Evolutionary conservation across 2,329 filamentous ascomycete species (phyloP), one percentile per base, ranked within the genome.

Genomic region (Fusarium foetens): DNA sequence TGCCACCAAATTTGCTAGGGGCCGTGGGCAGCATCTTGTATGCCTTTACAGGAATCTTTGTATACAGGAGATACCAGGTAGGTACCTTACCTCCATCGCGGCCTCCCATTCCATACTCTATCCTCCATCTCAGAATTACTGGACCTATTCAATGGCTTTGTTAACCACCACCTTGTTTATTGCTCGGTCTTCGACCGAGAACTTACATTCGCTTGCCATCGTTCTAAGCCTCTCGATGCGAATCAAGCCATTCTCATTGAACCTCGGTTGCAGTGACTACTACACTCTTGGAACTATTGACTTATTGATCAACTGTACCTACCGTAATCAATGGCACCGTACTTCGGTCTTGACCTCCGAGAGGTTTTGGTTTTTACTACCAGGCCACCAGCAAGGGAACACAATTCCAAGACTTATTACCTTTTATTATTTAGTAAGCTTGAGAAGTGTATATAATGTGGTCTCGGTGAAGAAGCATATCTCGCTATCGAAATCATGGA

Each of bases 171-270:
- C 21, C 41, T 33, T 31, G 21, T 45, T 58, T 27, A 54, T 54
- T 64, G 39, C 53, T 74, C 71, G 71, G 71, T 55, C 25, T 17
- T 53, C 49, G 71, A 58, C 71, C 71, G 71, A 74, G 68, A 14
- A 33, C 27, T 25, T 35, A 39, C 27, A 46, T 52, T 45, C 35
- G 19, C 49, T 53, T 48, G 58, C 23, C 21, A 31, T 41, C 16
- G 19, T 55, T 52, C 48, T 41, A 25, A 46, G 12, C 38, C 52
- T 33, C 33, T 52, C 21, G n/a, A 45, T 42, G 21, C 19, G 25
- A 36, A 33, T 41, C n/a, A 27, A 27, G 17, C 29, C 21, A 41
- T 54, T 39, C 21, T n/a, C 21, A 42, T 41, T 64, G 48, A 29
- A 62, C 70, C 70, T 72, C 70, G 70, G 70, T 45, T 67, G 61